A percentile compares a stretch with the other conserved stretches of the same genome.
These are phyloP conservation scores for Vinca minor DNA, from an alignment of 257 asterid species.

Conservation along the genomic window DNA sequence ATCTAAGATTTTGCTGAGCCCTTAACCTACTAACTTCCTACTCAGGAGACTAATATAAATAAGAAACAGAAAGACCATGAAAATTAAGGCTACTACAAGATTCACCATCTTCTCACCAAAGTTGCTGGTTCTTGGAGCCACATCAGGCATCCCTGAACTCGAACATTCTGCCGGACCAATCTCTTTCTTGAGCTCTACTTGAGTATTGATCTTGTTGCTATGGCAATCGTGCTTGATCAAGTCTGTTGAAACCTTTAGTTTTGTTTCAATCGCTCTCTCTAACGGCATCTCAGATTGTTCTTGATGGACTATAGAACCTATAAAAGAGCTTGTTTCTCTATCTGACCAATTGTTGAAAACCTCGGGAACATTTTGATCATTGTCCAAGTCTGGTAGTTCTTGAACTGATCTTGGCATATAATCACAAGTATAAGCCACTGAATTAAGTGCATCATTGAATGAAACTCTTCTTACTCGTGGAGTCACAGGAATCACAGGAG, in stretches of 20 bases:
- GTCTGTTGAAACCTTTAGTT: background rate
- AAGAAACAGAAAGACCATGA: constrained; percentile 6
- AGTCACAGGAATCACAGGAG: constrained; percentile 4
- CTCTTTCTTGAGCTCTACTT: background rate
- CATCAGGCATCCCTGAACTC: background rate
- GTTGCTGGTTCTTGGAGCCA: constrained; percentile 4
- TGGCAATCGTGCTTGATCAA: background rate
- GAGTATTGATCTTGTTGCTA: background rate
- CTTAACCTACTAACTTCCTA: background rate
- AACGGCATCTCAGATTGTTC: background rate
- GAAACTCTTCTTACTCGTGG: constrained; percentile 20
- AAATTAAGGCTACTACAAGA: background rate
- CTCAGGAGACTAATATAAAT: background rate
- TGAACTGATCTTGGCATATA: constrained; percentile 3
- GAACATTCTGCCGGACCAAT: background rate
- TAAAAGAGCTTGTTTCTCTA: background rate
- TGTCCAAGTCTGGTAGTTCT: background rate
- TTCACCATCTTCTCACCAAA: background rate
- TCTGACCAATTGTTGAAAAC: constrained; percentile 4
- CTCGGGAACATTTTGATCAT: constrained; percentile 1
- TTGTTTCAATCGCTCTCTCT: background rate
- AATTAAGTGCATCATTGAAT: constrained; percentile 15
- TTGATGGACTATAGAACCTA: background rate
- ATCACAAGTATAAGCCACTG: constrained; percentile 9
- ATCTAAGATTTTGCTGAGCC: background rate